Conservation (phyloP, 345 rosid species). For the Salix viminalis region DNA sequence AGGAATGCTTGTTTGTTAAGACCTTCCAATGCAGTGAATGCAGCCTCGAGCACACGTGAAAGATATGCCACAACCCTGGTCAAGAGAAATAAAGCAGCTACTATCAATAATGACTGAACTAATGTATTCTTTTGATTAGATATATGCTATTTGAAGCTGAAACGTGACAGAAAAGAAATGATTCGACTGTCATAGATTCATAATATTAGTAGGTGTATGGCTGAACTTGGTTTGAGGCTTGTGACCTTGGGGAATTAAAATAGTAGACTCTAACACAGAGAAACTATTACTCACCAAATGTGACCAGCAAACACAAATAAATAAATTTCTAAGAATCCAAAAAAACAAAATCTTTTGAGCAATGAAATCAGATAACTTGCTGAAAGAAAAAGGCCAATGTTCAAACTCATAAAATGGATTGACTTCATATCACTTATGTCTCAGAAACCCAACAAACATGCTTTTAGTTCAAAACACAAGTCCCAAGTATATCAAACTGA, state of each 20-base stretch:
- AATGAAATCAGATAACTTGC: neutral
- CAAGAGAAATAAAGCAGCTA: constrained; percentile 5
- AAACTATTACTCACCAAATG: neutral
- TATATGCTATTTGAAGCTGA: neutral
- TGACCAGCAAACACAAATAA: neutral
- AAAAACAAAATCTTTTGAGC: neutral
- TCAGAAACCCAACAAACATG: neutral
- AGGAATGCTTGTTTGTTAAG: constrained; percentile 97
- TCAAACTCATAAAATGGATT: neutral
- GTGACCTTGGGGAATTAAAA: neutral
- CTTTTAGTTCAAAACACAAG: constrained; percentile 2
- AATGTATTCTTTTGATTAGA: neutral
- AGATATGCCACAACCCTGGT: constrained; percentile 91
- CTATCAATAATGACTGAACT: neutral
- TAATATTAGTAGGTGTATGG: neutral
- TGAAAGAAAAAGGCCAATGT: neutral
- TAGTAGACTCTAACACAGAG: neutral
- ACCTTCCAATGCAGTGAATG: constrained; percentile 94
- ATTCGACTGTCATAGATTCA: neutral
- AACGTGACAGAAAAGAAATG: neutral
- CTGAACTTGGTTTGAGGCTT: neutral
- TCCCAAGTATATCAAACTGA: neutral
- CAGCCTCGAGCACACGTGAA: constrained; percentile 91
- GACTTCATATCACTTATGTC: neutral
- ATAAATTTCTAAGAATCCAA: neutral